phyloP scores from a whole-genome alignment of 192 early-diverging fungal genomes.

The Backusella westeae region DNA sequence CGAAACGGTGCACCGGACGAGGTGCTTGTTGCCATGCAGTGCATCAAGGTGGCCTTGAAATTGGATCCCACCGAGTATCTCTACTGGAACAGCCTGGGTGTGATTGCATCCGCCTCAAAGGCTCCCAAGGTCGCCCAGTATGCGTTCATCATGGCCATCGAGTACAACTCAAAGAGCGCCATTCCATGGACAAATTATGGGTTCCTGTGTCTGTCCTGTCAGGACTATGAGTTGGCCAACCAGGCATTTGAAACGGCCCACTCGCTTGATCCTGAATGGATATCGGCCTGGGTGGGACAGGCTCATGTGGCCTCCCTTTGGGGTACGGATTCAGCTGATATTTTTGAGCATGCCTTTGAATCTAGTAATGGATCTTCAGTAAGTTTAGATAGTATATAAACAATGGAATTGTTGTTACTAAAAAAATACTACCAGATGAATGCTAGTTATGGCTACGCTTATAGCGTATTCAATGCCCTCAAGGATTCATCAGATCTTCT shows the following conservation, averaged over 20 bases:
- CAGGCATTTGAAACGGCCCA: slow-evolving; percentile 72
- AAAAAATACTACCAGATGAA: slow-evolving; percentile 35
- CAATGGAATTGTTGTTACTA: not conserved
- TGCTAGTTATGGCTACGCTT: slow-evolving; percentile 60
- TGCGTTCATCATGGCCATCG: slow-evolving; percentile 78
- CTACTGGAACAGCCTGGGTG: slow-evolving; percentile 76
- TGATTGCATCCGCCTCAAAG: slow-evolving; percentile 47
- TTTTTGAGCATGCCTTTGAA: slow-evolving; percentile 80
- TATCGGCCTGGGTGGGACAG: slow-evolving; percentile 83
- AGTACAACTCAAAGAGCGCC: slow-evolving; percentile 58
- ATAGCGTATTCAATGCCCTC: slow-evolving; percentile 16
- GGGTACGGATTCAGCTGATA: slow-evolving; percentile 56
- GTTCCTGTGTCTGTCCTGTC: slow-evolving; percentile 66
- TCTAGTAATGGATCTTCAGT: slow-evolving; percentile 55
- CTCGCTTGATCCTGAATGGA: slow-evolving; percentile 75
- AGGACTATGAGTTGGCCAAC: slow-evolving; percentile 74
- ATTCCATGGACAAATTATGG: slow-evolving; percentile 84
- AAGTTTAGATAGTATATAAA: slow-evolving; percentile 14
- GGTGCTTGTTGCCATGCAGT: slow-evolving; percentile 38
- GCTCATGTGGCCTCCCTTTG: slow-evolving; percentile 68
- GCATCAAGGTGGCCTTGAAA: slow-evolving; percentile 56
- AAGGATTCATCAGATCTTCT: slow-evolving; percentile 34
- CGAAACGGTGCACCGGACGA: slow-evolving; percentile 16
- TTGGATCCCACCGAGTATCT: slow-evolving; percentile 53
- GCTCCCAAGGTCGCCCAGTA: slow-evolving; percentile 74